Percentiles rank a stretch among this genome's conserved stretches.
These are phyloP conservation scores for Musa beccarii DNA, from an alignment of 176 grass and related monocot species.

Conservation along the genomic window DNA sequence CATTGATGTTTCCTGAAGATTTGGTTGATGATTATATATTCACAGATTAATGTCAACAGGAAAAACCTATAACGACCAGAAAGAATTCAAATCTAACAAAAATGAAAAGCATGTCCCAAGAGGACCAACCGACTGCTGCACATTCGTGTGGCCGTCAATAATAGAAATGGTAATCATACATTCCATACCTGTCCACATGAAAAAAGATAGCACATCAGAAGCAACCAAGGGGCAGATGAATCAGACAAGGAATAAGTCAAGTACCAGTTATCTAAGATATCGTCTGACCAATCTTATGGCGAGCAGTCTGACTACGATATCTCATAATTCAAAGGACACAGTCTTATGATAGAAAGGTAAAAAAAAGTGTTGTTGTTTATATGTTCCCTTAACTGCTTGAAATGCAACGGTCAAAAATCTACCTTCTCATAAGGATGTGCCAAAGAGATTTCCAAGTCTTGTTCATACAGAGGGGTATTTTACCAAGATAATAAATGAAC, in stretches of 20 bases:
- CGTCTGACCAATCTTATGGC: not conserved
- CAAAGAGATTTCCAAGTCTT: not conserved
- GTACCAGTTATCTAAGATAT: not conserved
- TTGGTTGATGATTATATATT: not conserved
- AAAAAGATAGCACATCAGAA: not conserved
- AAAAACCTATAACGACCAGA: not conserved
- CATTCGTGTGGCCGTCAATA: not conserved
- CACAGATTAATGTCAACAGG: not conserved
- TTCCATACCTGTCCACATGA: not conserved
- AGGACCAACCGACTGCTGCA: not conserved
- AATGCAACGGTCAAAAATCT: too few relatives aligned
- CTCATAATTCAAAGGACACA: not conserved
- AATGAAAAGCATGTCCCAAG: not conserved
- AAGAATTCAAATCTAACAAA: conserved; percentile 1
- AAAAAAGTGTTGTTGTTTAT: too few relatives aligned
- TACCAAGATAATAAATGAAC: not conserved
- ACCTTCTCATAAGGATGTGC: not conserved
- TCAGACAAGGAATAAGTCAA: not conserved
- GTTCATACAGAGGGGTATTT: not conserved
- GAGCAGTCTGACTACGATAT: not conserved
- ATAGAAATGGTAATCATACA: not conserved
- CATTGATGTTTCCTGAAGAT: not conserved
- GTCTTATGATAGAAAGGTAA: too few relatives aligned
- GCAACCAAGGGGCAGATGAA: not conserved
- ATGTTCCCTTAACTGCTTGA: too few relatives aligned